Evolutionary conservation across 139 green algal genomes (phyloP).

Genomic region (Coccomyxa sp.): DNA sequence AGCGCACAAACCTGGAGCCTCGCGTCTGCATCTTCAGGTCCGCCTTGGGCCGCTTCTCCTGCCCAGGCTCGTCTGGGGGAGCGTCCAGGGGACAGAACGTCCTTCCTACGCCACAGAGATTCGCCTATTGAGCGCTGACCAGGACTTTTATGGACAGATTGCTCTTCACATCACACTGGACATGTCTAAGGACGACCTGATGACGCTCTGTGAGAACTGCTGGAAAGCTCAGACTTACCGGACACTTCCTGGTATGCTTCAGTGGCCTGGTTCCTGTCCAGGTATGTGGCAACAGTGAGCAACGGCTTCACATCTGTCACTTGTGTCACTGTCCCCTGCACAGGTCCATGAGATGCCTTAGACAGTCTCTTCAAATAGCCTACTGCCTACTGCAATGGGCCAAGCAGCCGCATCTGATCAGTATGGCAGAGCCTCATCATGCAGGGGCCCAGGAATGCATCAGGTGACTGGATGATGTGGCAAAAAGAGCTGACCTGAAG

Average conservation of each 20-base stretch:
- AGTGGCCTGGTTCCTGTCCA: conserved; percentile 80
- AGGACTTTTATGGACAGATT: too few species aligned
- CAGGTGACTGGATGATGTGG: too few species aligned
- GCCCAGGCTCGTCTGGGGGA: conserved; percentile 19
- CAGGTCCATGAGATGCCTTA: neutral
- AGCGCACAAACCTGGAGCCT: conserved; percentile 92
- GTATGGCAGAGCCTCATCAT: too few species aligned
- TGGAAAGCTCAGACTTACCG: conserved; percentile 14
- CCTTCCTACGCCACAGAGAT: conserved; percentile 37
- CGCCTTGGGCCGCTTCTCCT: conserved; percentile 26
- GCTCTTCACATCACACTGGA: too few species aligned
- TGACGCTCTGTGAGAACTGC: too few species aligned
- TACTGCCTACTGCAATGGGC: too few species aligned
- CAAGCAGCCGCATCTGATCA: too few species aligned
- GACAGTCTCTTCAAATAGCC: too few species aligned
- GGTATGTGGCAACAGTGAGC: conserved; percentile 90
- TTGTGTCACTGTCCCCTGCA: conserved; percentile 86
- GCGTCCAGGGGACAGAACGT: conserved; percentile 77
- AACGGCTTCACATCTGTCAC: conserved; percentile 92
- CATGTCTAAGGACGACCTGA: too few species aligned
- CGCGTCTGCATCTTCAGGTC: conserved; percentile 66
- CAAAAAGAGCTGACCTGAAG: conserved; percentile 62
- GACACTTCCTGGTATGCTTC: conserved; percentile 95
- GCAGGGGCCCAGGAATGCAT: too few species aligned
- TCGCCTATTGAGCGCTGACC: too few species aligned